Base-by-base conservation (phyloP, 2,329 filamentous ascomycete genomes). In the Colletotrichum chrysophilum region DNA sequence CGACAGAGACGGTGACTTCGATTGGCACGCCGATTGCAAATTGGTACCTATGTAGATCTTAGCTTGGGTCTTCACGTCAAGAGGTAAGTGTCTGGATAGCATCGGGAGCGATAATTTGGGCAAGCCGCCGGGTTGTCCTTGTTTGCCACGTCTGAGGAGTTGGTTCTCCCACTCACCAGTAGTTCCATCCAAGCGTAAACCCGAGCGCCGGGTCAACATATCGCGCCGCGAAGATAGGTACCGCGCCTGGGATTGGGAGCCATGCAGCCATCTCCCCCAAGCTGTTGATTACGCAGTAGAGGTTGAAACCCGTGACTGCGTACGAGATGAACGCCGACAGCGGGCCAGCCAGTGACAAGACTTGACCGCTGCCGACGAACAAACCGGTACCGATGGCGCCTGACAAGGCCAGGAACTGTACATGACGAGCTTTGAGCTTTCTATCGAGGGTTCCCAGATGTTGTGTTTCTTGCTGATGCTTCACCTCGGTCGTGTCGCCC, bases 261-360 rank as follows among this genome's bases (percentile, higher is more conserved):
- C 91, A 93, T 36, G 91, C 88, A 26, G 91, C 90, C 85, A 93
- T 90, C 82, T 91, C 90, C 24, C 87, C 88, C 70, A 93, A 88
- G 79, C 83, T 83, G 76, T 84, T 83, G 72, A 89, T 87, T 34
- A 89, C 87, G 66, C 85, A 87, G 79, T 84, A 88, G n/a, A 89
- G 82, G 64, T 88, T 87, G 76, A 87, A 84, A 1, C 87, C 87
- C 4, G 86, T 88, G 71, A 86, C 80, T 28, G 84, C 76, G 74
- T 87, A 87, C 9, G 83, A 85, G 7, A 87, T 80, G 66, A 87
- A 84, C 3, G 85, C 83, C 7, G 85, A 86, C 4, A 87, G 77
- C 16, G 86, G 86, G 0, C 86, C 86, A 0, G 85, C 85, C 2
- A 87, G 81, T 14, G 84, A 87, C 5, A 88, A 79, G 7, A 86